These are phyloP conservation scores for Dichotomopilus funicola DNA, from an alignment of 2,329 filamentous ascomycete genomes.

Conservation along the genomic window DNA sequence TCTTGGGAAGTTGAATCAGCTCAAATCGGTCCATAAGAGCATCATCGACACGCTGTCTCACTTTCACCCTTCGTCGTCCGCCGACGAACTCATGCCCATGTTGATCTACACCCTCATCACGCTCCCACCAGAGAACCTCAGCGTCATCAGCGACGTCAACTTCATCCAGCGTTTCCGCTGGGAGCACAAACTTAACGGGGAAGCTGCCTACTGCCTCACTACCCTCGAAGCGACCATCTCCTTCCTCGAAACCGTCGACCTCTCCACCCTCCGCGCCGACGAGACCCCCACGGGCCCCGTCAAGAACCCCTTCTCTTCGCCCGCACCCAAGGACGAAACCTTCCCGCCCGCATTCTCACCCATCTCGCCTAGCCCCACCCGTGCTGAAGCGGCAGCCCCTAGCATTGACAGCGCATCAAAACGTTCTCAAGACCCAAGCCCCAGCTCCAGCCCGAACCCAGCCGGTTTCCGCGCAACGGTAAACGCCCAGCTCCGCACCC, in stretches of 20 bases:
- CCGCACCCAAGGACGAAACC: slow-evolving; percentile 45
- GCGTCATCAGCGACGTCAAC: slow-evolving; percentile 87
- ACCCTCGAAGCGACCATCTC: slow-evolving; percentile 92
- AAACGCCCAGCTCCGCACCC: slow-evolving; percentile 50
- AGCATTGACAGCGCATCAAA: slow-evolving; percentile 24
- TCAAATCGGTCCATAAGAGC: slow-evolving; percentile 84
- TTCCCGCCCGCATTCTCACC: slow-evolving; percentile 52
- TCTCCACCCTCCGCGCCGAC: slow-evolving; percentile 78
- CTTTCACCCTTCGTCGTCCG: slow-evolving; percentile 74
- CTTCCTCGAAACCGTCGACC: slow-evolving; percentile 90
- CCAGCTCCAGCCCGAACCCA: slow-evolving; percentile 14
- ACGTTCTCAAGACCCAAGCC: slow-evolving; percentile 3
- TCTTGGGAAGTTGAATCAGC: slow-evolving; percentile 79
- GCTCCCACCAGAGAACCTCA: slow-evolving; percentile 74
- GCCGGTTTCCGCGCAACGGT: slow-evolving; percentile 35
- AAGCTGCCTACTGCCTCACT: slow-evolving; percentile 92
- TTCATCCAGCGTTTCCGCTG: slow-evolving; percentile 92
- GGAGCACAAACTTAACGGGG: slow-evolving; percentile 79
- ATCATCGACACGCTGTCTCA: slow-evolving; percentile 80
- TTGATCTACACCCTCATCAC: slow-evolving; percentile 95
- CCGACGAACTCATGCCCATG: slow-evolving; percentile 94
- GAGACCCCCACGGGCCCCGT: slow-evolving; percentile 63
- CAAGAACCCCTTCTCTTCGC: slow-evolving; percentile 42
- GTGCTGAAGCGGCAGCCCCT: slow-evolving; percentile 28
- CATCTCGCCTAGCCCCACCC: slow-evolving; percentile 28